Base-by-base conservation (phyloP, 148 eudicot species). In the Linanthus parryae region DNA sequence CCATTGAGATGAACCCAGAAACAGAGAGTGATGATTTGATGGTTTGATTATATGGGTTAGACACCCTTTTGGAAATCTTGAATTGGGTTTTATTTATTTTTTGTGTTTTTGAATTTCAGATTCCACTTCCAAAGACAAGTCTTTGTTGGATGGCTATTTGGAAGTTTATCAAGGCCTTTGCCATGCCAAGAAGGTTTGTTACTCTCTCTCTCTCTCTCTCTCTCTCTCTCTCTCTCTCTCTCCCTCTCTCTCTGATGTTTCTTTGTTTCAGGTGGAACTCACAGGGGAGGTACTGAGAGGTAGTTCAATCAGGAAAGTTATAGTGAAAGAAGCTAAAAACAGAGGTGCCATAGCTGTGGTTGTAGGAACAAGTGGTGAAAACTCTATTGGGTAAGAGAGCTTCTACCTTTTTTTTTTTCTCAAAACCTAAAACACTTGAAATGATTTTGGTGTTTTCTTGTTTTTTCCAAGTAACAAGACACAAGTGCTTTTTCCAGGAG, bases 231-330 rank as follows among this genome's bases (percentile, higher is more conserved):
- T n/a, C n/a, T n/a, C n/a, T n/a, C n/a, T n/a, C n/a, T n/a, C n/a
- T n/a, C n/a, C n/a, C n/a, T n/a, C n/a, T n/a, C n/a, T n/a, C n/a
- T n/a, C n/a, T n/a, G n/a, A n/a, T n/a, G n/a, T n/a, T n/a, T n/a
- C n/a, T n/a, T n/a, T n/a, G n/a, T n/a, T n/a, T n/a, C 77, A 94
- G 99, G 86, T 88, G 17, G 70, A 72, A 46, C 70, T 94, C 21
- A 63, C 53, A 37, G 91, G 80, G 24, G 55, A 67, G 35, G 71
- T 84, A 25, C 52, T 74, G 54, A 58, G 26, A 31, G 96, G 99
- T 53, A 80, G 69, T 59, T 94, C 99, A 57, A 71, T 82, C 60
- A 70, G 77, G 64, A 94, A 80, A 62, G 65, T 57, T 36, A 45
- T 94, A 15, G 88, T 82, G 54, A 88, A 61, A 66, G 91, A 84